These are phyloP conservation scores for Kalmusia sp. DNA, from an alignment of 2,329 filamentous ascomycete species.

Conservation along the genomic window DNA sequence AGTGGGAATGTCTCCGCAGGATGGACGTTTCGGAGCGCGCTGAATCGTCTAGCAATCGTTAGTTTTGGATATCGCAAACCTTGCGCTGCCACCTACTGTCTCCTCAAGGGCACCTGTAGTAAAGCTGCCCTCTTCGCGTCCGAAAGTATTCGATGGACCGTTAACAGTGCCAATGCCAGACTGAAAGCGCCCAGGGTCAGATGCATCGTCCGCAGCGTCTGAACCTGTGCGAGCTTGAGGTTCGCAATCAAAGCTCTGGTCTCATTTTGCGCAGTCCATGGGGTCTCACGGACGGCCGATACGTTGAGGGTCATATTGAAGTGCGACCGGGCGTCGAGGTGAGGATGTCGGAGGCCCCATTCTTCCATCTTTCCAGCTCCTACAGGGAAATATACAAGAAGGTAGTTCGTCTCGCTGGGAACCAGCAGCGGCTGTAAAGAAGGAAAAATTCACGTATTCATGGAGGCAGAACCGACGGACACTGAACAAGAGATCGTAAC, in stretches of 20 bases:
- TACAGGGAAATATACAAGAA: conserved; percentile 38
- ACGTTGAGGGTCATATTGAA: conserved; percentile 48
- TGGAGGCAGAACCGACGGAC: conserved; percentile 42
- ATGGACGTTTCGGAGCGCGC: conserved; percentile 45
- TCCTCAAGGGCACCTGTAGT: conserved; percentile 37
- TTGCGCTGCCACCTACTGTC: conserved; percentile 33
- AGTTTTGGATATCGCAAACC: conserved; percentile 9
- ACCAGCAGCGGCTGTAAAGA: conserved; percentile 49
- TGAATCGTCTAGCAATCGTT: conserved; percentile 38
- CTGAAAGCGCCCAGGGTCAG: conserved; percentile 48
- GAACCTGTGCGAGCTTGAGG: conserved; percentile 46
- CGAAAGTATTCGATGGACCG: conserved; percentile 45
- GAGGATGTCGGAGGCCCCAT: conserved; percentile 40
- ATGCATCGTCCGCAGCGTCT: conserved; percentile 48
- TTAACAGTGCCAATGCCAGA: conserved; percentile 43
- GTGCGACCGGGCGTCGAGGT: conserved; percentile 44
- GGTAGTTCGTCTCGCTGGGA: conserved; percentile 42
- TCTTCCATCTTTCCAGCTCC: conserved; percentile 45
- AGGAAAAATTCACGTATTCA: conserved; percentile 44
- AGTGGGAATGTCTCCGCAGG: conserved; percentile 50
- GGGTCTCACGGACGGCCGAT: conserved; percentile 32
- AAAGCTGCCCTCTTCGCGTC: conserved; percentile 46
- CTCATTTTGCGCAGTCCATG: conserved; percentile 39
- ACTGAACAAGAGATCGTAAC: conserved; percentile 43
- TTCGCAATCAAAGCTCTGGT: conserved; percentile 41